Evolutionary conservation across 371 early-diverging fungal species (phyloP).

Genomic region (Blastocladiella emersonii): DNA sequence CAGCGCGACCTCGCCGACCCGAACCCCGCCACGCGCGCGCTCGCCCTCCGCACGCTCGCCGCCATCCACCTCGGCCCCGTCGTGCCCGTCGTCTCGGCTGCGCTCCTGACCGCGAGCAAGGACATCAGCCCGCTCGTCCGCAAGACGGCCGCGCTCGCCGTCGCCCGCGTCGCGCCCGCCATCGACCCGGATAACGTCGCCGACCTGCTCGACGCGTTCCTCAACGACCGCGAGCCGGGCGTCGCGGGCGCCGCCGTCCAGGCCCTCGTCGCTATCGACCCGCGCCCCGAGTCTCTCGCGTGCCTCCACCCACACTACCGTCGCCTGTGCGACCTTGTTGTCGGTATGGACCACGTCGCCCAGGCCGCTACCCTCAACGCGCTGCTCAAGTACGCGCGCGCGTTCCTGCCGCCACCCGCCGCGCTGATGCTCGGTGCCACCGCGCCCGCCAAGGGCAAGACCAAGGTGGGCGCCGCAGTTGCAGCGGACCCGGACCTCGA

Average conservation of each 20-base stretch:
- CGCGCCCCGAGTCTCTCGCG: conserved; percentile 66
- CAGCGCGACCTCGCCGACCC: conserved; percentile 89
- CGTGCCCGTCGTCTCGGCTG: conserved; percentile 73
- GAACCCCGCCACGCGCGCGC: conserved; percentile 81
- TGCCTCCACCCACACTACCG: conserved; percentile 78
- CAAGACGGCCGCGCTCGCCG: conserved; percentile 80
- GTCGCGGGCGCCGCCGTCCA: background rate
- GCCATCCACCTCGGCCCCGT: conserved; percentile 84
- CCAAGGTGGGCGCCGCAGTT: background rate
- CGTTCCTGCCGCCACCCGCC: conserved; percentile 17
- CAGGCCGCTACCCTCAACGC: conserved; percentile 73
- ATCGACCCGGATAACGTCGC: conserved; percentile 75
- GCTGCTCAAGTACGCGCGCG: conserved; percentile 47
- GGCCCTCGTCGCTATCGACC: background rate
- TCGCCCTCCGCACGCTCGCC: conserved; percentile 89
- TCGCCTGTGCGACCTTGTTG: conserved; percentile 65
- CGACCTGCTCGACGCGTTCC: conserved; percentile 58
- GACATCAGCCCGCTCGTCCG: conserved; percentile 87
- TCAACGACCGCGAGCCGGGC: background rate
- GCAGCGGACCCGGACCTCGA: background rate
- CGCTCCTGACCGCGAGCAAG: conserved; percentile 66
- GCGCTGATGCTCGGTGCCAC: background rate
- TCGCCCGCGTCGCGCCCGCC: conserved; percentile 73
- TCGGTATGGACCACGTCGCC: conserved; percentile 89
- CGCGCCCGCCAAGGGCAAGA: background rate